Conservation (phyloP, 352 stramenopile species). For the Vaucheria bursata region DNA sequence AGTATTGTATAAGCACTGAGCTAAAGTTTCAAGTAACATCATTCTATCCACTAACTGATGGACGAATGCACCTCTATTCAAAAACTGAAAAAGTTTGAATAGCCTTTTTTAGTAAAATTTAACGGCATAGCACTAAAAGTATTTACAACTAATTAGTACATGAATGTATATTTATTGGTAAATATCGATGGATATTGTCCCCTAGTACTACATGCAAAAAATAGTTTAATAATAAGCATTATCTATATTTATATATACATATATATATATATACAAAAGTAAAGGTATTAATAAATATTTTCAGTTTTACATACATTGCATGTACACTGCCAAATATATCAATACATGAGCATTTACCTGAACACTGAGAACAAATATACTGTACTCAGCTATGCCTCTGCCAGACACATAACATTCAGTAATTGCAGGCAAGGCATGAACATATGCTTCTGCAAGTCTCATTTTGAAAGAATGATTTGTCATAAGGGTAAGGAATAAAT, state of each 20-base stretch:
- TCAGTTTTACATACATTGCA: conserved; percentile 12
- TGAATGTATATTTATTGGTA: too few relatives aligned
- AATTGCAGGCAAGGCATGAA: conserved; percentile 52
- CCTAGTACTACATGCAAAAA: too few relatives aligned
- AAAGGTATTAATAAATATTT: conserved; percentile 9
- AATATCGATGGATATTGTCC: too few relatives aligned
- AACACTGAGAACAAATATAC: background rate
- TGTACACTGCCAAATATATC: too few relatives aligned
- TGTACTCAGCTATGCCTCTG: conserved; percentile 56
- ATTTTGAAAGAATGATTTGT: conserved; percentile 90
- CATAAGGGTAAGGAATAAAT: conserved; percentile 86
- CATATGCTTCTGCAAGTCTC: conserved; percentile 61
- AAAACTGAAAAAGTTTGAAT: conserved; percentile 83
- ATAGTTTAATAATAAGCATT: background rate
- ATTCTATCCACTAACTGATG: conserved; percentile 54
- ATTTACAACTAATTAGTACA: too few relatives aligned
- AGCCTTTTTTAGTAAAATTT: too few relatives aligned
- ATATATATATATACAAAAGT: background rate
- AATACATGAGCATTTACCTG: conserved; percentile 1
- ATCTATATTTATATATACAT: background rate
- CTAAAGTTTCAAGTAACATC: conserved; percentile 34
- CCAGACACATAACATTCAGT: conserved; percentile 61
- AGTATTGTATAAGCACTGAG: conserved; percentile 13
- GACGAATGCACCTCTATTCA: conserved; percentile 95
- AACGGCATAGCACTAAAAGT: too few relatives aligned